Evolutionary conservation across 495 filamentous ascomycete species (phyloP), one percentile per base, ranked within the genome.

Genomic region (Lasiosphaeriaceae sp.): DNA sequence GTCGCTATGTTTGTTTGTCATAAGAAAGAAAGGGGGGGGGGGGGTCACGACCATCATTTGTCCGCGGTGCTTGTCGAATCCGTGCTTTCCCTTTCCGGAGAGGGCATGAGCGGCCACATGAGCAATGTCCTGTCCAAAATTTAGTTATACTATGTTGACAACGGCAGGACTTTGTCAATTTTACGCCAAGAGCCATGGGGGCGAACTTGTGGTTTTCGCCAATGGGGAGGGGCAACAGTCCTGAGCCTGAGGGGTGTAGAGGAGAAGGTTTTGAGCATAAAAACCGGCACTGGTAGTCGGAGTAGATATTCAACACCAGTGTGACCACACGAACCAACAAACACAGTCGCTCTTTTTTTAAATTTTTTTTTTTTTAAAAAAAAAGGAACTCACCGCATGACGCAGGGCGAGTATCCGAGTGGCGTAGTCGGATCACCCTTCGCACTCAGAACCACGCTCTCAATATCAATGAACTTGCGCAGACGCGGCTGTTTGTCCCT

Each of bases 21-120:
- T n/a, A n/a, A n/a, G n/a, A n/a, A n/a, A n/a, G n/a, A n/a, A n/a
- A n/a, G n/a, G n/a, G n/a, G n/a, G n/a, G n/a, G n/a, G n/a, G n/a
- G n/a, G n/a, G n/a, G 81, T 84, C 11, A 82, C 49, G 5, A 75
- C 68, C 65, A 84, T 80, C 62, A 83, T 72, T 67, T 82, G 78
- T 21, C 80, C 80, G 12, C 82, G 77, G 53, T 82, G 78, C 48
- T 68, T 67, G 55, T 84, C 81, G 48, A 84, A 82, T 1, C 80
- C 81, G 52, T 84, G 73, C 53, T 72, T 68, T n/a, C 81, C 77
- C 55, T 80, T 73, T 1, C 77, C 75, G 1, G 73, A 60, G n/a
- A 83, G 66, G 3, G 83, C 74, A 57, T 79, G 74, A 11, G 80
- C 81, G 3, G 74, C 79, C 2, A 83, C 68, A 31, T 75, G 73